phyloP scores from a whole-genome alignment of 1,284 basidiomycete genomes.

The Moesziomyces aphidis region DNA sequence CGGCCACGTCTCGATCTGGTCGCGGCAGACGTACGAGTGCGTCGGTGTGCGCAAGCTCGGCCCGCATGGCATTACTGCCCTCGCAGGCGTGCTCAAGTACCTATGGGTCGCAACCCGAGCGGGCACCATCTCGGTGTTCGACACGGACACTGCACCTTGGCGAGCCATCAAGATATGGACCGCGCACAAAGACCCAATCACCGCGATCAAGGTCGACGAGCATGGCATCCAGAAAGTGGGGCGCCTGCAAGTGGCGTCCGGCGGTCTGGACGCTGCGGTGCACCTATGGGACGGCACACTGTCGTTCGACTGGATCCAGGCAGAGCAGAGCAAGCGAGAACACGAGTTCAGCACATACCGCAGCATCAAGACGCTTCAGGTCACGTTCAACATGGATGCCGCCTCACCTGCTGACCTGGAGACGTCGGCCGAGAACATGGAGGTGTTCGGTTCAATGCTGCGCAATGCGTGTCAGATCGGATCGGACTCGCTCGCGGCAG shows the following conservation, averaged over 20 bases:
- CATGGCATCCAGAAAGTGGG: constrained; percentile 38
- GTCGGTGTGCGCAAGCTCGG: constrained; percentile 45
- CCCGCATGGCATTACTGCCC: constrained; percentile 51
- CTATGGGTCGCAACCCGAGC: constrained; percentile 87
- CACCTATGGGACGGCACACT: constrained; percentile 91
- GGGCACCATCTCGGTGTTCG: constrained; percentile 85
- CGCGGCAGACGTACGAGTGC: constrained; percentile 44
- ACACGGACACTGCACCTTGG: constrained; percentile 76
- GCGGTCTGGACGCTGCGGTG: constrained; percentile 81
- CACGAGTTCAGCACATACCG: constrained; percentile 82
- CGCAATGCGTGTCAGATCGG: constrained; percentile 44
- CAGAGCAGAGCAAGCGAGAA: constrained; percentile 81
- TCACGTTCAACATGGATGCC: constrained; percentile 94
- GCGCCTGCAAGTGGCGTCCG: constrained; percentile 79
- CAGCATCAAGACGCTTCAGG: constrained; percentile 80
- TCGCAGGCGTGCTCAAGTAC: constrained; percentile 58
- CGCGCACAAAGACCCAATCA: constrained; percentile 80
- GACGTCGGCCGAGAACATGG: constrained; percentile 55
- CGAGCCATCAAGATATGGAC: constrained; percentile 87
- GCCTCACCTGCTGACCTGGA: constrained; percentile 80
- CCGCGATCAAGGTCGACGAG: constrained; percentile 76
- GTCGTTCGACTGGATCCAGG: constrained; percentile 85
- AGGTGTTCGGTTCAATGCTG: constrained; percentile 50
- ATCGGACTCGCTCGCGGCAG: constrained; percentile 17
- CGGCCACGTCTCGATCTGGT: constrained; percentile 72